Conservation (phyloP, 805 yeast genomes). For the Saccharomycopsis capsularis region DNA sequence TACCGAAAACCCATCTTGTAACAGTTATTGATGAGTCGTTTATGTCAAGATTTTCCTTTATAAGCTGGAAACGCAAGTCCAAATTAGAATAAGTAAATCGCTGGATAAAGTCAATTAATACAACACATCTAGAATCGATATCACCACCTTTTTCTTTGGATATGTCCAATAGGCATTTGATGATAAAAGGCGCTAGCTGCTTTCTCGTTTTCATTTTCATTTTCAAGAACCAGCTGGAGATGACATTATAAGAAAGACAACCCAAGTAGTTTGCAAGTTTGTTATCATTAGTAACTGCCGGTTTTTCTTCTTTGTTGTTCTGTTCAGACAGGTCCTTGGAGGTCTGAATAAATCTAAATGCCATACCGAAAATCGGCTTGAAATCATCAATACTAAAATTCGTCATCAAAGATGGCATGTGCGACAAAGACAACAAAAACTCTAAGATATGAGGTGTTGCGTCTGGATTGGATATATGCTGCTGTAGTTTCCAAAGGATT, state of each 20-base stretch:
- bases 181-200: constrained; percentile 54
- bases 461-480: constrained; percentile 60
- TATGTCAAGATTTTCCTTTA: constrained; percentile 19
- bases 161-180: constrained; percentile 38
- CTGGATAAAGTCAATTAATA: constrained; percentile 59
- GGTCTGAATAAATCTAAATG: constrained; percentile 71
- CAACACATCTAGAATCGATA: constrained; percentile 42
- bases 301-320: not conserved
- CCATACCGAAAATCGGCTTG: constrained; percentile 74
- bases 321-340: constrained; percentile 41
- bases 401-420: constrained; percentile 59
- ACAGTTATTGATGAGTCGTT: constrained; percentile 25
- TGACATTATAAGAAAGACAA: constrained; percentile 58
- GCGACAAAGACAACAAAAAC: constrained; percentile 58
- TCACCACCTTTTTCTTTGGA: constrained; percentile 28
- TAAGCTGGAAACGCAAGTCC: constrained; percentile 38
- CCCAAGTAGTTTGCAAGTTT: constrained; percentile 55
- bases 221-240: constrained; percentile 65
- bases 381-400: constrained; percentile 72
- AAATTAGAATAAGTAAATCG: constrained; percentile 61
- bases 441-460: constrained; percentile 72
- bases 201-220: constrained; percentile 53
- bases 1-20: constrained; percentile 56
- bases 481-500: constrained; percentile 68
- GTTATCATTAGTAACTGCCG: constrained; percentile 15